Conservation (phyloP, 805 yeast genomes). For the Sugiyamaella mastotermitis region DNA sequence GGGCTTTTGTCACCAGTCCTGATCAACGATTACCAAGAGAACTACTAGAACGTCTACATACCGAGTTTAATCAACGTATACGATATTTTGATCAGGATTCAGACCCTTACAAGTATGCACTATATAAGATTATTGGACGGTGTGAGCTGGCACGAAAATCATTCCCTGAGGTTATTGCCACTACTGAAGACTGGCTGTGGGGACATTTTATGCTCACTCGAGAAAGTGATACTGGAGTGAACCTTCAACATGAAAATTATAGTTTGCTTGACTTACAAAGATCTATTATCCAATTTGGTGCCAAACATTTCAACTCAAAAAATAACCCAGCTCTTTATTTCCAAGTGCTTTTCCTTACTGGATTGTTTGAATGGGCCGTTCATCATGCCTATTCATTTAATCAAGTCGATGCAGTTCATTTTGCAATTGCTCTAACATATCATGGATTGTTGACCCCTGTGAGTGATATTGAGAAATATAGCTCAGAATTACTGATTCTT, state of each 20-base stretch:
- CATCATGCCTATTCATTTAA: constrained; percentile 53
- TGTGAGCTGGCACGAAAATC: constrained; percentile 67
- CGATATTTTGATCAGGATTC: constrained; percentile 56
- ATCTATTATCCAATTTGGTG: constrained; percentile 64
- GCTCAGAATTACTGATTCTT: constrained; percentile 33
- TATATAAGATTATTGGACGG: constrained; percentile 88
- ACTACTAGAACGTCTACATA: constrained; percentile 59
- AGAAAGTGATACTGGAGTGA: constrained; percentile 38
- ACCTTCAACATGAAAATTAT: constrained; percentile 52
- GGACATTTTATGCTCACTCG: constrained; percentile 73
- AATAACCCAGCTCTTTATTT: constrained; percentile 65
- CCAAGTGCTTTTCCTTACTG: constrained; percentile 66
- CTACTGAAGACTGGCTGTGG: constrained; percentile 97
- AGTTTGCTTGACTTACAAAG: constrained; percentile 69
- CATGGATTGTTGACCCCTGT: constrained; percentile 60
- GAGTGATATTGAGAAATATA: constrained; percentile 22
- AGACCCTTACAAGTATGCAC: constrained; percentile 87
- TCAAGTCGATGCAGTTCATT: constrained; percentile 84
- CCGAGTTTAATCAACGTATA: constrained; percentile 81
- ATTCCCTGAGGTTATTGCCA: constrained; percentile 62
- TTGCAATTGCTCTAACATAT: constrained; percentile 74
- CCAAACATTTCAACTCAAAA: constrained; percentile 60
- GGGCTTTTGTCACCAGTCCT: constrained; percentile 54
- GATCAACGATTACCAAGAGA: constrained; percentile 58
- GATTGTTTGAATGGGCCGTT: constrained; percentile 76